A percentile compares a stretch with the other conserved stretches of the same genome.
These are phyloP conservation scores for Phytophthora macrochlamydospora DNA, from an alignment of 352 stramenopile genomes.

Conservation along the genomic window DNA sequence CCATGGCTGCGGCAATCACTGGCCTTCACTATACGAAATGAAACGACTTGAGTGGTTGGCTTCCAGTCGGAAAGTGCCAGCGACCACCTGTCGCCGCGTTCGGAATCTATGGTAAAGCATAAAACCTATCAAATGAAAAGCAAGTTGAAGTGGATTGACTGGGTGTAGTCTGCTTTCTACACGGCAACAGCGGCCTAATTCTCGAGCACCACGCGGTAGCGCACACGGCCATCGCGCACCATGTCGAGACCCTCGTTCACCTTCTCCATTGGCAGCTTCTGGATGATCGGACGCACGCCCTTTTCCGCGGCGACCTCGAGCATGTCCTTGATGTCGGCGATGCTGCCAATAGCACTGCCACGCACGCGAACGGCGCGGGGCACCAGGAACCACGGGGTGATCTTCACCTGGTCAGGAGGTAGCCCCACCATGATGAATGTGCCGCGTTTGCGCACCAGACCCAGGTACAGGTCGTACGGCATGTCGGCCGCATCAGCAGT, in stretches of 20 bases:
- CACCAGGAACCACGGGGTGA: slow-evolving; percentile 47
- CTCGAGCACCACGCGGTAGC: slow-evolving; percentile 37
- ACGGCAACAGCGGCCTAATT: slow-evolving; percentile 15
- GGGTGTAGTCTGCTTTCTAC: neutral
- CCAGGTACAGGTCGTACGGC: slow-evolving; percentile 51
- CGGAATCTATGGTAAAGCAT: too few species aligned
- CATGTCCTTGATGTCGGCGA: slow-evolving; percentile 63
- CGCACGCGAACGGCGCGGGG: slow-evolving; percentile 6
- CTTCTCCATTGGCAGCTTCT: slow-evolving; percentile 20
- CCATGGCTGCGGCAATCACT: slow-evolving; percentile 34
- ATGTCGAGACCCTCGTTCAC: slow-evolving; percentile 21
- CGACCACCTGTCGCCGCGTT: too few species aligned
- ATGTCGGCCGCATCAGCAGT: slow-evolving; percentile 62
- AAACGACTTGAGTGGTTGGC: slow-evolving; percentile 1
- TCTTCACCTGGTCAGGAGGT: slow-evolving; percentile 55
- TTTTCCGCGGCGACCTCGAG: slow-evolving; percentile 68
- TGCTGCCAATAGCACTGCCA: slow-evolving; percentile 14
- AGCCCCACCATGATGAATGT: slow-evolving; percentile 53
- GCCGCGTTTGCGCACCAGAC: slow-evolving; percentile 50
- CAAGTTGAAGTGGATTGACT: neutral
- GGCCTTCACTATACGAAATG: neutral
- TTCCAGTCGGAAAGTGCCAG: slow-evolving; percentile 15
- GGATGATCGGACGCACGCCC: slow-evolving; percentile 46
- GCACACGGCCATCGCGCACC: slow-evolving; percentile 15
- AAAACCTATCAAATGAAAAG: neutral